Evolutionary conservation across 495 filamentous ascomycete genomes (phyloP).

Genomic region (Penicillium pulvis): DNA sequence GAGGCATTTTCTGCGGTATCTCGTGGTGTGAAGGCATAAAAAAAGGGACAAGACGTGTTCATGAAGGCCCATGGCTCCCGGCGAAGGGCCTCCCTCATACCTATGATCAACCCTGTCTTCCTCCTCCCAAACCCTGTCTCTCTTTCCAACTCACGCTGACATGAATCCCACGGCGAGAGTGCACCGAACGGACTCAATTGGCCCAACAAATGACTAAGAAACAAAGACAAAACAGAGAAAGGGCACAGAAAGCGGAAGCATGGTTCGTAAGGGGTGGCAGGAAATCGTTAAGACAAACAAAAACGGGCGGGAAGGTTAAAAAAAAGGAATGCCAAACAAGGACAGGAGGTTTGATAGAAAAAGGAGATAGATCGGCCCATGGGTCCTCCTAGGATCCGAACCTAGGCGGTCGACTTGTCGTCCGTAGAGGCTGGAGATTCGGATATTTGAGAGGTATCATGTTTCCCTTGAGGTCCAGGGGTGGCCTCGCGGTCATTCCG

Average conservation of each 20-base stretch:
- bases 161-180: constrained; percentile 7
- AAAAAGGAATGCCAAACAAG: constrained; percentile 24
- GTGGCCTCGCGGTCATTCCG: constrained; percentile 59
- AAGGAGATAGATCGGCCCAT: constrained; percentile 9
- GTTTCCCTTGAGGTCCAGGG: constrained; percentile 50
- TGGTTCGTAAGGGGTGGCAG: constrained; percentile 21
- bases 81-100: constrained; percentile 17
- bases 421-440: constrained; percentile 53
- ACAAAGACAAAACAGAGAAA: constrained; percentile 17
- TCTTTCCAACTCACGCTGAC: constrained; percentile 7
- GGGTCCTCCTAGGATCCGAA: constrained; percentile 7
- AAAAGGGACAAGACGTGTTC: constrained; percentile 27
- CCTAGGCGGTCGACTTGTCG: constrained; percentile 32
- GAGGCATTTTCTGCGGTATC: constrained; percentile 39
- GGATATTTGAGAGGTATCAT: constrained; percentile 41
- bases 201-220: constrained; percentile 12
- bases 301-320: constrained; percentile 7
- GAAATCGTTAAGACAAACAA: constrained; percentile 27
- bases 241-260: constrained; percentile 19
- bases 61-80: constrained; percentile 26
- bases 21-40: constrained; percentile 31
- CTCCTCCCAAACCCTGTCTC: constrained; percentile 10
- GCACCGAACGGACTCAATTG: constrained; percentile 10
- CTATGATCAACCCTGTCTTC: constrained; percentile 12
- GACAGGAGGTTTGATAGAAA: constrained; percentile 15